Evolutionary conservation across 306 rosid species (phyloP), one percentile per base, ranked within the genome.

Genomic region (Urtica urens): DNA sequence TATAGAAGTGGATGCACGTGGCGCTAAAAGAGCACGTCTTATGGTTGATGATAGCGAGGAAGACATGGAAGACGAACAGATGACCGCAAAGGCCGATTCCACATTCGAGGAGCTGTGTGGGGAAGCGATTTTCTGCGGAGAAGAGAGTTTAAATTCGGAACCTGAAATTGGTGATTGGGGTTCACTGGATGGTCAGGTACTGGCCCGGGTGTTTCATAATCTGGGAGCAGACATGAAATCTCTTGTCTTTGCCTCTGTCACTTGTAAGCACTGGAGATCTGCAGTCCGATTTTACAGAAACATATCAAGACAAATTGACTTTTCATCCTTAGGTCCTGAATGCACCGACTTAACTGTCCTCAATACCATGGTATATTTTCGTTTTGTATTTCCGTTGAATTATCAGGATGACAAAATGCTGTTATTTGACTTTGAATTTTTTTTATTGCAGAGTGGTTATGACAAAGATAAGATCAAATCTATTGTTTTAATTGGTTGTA

Each of bases 241-340:
- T 59, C 86, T 85, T 65, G 51, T 58, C 41, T 65, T 73, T 47
- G 93, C 95, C 55, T 78, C 99, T 41, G 29, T 67, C 66, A 85
- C 96, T 53, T 92, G 99, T 72, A 79, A 78, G 72, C 96, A 70
- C 59, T 92, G 99, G 99, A 80, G 73, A 67, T 65, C 93, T 65
- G 69, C 78, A 30, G 81, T 62, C 70, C 41, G 58, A 55, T 85
- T 92, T 66, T 92, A 82, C 58, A 85, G 67, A 67, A 75, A 63
- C 45, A 60, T 92, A 49, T 77, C 96, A 49, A 75, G 72, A 54
- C 87, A 92, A 65, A 72, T 80, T 61, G 76, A 85, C 63, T 49
- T 92, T 64, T 77, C 96, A 63, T 75, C 70, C 62, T 58, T 92
- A 55, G 95, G 94, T 46, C 68, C 75, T 57, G 72, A 68, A 46